A percentile compares a stretch with the other conserved stretches of the same genome.
phyloP scores from a whole-genome alignment of 2,329 filamentous ascomycete genomes.

The Penicillium rolfsii region DNA sequence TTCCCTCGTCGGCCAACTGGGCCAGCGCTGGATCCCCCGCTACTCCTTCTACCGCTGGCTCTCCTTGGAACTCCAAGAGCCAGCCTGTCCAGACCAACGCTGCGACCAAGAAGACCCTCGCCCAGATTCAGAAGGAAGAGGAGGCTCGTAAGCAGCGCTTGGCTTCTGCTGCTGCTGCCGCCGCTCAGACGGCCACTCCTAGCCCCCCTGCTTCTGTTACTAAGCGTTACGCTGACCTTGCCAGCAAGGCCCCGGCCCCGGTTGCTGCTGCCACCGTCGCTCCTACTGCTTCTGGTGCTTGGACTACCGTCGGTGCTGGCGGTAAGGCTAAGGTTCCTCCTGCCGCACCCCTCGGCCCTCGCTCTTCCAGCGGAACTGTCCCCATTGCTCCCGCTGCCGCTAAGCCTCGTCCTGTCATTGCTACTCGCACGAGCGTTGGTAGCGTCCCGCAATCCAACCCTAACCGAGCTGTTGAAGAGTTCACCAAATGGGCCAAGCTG shows the following conservation, averaged over 20 bases:
- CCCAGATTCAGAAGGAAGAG: conserved; percentile 96
- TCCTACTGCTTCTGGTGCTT: conserved; percentile 62
- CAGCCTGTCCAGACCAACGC: conserved; percentile 42
- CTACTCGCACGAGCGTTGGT: conserved; percentile 50
- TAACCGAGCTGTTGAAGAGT: conserved; percentile 80
- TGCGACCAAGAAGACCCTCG: conserved; percentile 79
- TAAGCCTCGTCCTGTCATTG: conserved; percentile 60
- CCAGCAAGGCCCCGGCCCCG: conserved; percentile 69
- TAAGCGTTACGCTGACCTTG: conserved; percentile 94
- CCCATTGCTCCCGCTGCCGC: conserved; percentile 49
- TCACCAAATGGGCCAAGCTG: conserved; percentile 86
- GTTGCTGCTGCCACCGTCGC: conserved; percentile 44
- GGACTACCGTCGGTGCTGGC: conserved; percentile 93
- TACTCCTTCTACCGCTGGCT: conserved; percentile 56
- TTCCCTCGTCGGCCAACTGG: conserved; percentile 90
- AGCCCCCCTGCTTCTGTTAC: conserved; percentile 57
- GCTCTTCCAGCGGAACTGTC: conserved; percentile 53
- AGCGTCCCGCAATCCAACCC: conserved; percentile 50
- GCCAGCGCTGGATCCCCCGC: conserved; percentile 73
- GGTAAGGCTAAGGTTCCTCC: conserved; percentile 82
- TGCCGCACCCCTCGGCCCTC: conserved; percentile 49
- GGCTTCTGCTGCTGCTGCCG: conserved; percentile 50
- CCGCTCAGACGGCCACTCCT: conserved; percentile 52
- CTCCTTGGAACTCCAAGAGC: conserved; percentile 57
- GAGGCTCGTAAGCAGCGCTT: conserved; percentile 83